phyloP scores from a whole-genome alignment of 2,329 filamentous ascomycete species.

The Cordyceps javanica region DNA sequence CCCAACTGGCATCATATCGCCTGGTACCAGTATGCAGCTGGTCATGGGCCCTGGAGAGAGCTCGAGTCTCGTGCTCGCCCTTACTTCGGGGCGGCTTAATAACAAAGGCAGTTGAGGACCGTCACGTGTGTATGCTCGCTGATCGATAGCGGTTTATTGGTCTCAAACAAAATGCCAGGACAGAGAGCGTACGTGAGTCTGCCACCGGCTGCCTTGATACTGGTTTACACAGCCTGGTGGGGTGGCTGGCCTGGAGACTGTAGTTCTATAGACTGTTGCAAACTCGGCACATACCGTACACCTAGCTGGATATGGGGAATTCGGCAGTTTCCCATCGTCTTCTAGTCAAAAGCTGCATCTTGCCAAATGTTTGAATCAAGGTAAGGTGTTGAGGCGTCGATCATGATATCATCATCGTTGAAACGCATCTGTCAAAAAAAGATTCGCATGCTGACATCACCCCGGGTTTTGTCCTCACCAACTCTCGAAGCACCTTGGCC shows the following conservation, averaged over 20 bases:
- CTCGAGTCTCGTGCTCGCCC: neutral
- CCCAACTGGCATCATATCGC: neutral
- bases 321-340: neutral
- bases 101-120: neutral
- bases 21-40: neutral
- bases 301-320: neutral
- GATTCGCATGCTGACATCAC: neutral
- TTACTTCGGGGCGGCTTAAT: neutral
- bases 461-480: neutral
- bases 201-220: neutral
- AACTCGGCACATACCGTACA: neutral
- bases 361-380: neutral
- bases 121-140: neutral
- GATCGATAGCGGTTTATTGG: neutral
- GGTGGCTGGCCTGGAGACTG: neutral
- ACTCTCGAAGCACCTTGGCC: neutral
- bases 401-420: slow-evolving; percentile 3
- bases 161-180: neutral
- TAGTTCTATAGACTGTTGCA: neutral
- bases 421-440: neutral
- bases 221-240: neutral
- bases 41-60: neutral
- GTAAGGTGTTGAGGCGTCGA: neutral
- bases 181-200: neutral
- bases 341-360: neutral